Evolutionary conservation across 768 basidiomycete genomes (phyloP).

Genomic region (Grammothele lineata): DNA sequence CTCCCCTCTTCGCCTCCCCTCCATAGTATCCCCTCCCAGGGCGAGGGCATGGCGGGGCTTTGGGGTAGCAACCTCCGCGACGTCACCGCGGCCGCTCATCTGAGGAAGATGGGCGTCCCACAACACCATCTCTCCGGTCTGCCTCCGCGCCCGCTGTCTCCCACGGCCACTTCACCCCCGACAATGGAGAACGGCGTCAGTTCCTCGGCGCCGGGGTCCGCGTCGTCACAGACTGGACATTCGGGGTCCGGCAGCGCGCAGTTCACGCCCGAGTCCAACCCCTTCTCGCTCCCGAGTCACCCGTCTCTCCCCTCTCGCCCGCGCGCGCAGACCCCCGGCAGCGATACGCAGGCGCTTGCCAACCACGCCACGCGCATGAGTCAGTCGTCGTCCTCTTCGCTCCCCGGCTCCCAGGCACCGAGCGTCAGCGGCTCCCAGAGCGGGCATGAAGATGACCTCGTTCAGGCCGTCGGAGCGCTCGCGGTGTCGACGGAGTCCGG

Average conservation of each 20-base stretch:
- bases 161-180: slow-evolving; percentile 22
- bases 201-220: slow-evolving; percentile 3
- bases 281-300: slow-evolving; percentile 22
- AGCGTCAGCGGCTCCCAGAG: slow-evolving; percentile 38
- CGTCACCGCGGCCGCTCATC: slow-evolving; percentile 20
- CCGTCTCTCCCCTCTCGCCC: slow-evolving; percentile 26
- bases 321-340: slow-evolving; percentile 24
- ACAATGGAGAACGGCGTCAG: slow-evolving; percentile 16
- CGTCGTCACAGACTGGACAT: slow-evolving; percentile 17
- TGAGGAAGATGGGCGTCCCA: slow-evolving; percentile 26
- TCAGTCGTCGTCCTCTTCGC: slow-evolving; percentile 25
- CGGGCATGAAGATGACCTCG: slow-evolving; percentile 32
- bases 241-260: slow-evolving; percentile 19
- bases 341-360: slow-evolving; percentile 13
- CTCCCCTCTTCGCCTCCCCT: slow-evolving; percentile 14
- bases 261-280: slow-evolving; percentile 26
- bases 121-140: slow-evolving; percentile 17
- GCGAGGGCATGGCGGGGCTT: slow-evolving; percentile 13
- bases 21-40: slow-evolving; percentile 16
- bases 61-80: slow-evolving; percentile 25
- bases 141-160: slow-evolving; percentile 22
- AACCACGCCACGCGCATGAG: background rate
- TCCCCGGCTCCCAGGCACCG: slow-evolving; percentile 37
- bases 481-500: slow-evolving; percentile 51
- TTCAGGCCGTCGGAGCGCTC: slow-evolving; percentile 33